Conservation (phyloP, 495 filamentous ascomycete genomes). For the Hypoxylon cercidicola region DNA sequence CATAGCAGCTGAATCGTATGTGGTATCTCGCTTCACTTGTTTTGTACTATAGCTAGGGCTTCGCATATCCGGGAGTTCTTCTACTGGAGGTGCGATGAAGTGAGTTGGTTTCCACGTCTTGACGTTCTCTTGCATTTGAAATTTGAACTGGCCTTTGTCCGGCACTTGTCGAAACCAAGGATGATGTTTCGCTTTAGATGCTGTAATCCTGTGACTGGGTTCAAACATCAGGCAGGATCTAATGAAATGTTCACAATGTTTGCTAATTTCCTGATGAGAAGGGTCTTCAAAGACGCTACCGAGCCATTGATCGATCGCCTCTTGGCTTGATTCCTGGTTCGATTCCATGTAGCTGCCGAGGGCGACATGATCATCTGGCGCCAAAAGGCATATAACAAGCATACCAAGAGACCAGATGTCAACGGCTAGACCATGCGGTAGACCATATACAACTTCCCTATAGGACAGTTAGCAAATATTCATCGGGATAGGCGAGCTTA, state of each 20-base stretch:
- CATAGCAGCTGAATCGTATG: slow-evolving; percentile 54
- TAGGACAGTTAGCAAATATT: slow-evolving; percentile 8
- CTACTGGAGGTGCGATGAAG: slow-evolving; percentile 27
- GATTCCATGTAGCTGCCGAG: slow-evolving; percentile 40
- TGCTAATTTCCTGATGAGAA: slow-evolving; percentile 54
- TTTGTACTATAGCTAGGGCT: neutral
- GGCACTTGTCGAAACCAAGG: slow-evolving; percentile 65
- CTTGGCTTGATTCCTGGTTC: slow-evolving; percentile 16
- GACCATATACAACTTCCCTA: slow-evolving; percentile 40
- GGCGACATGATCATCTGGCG: slow-evolving; percentile 37
- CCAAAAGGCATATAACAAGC: slow-evolving; percentile 24
- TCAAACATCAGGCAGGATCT: slow-evolving; percentile 62
- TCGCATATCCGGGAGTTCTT: slow-evolving; percentile 28
- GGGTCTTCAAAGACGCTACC: slow-evolving; percentile 45
- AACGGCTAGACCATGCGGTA: slow-evolving; percentile 40
- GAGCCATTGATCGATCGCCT: slow-evolving; percentile 34
- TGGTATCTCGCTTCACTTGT: neutral
- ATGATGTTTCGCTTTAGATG: slow-evolving; percentile 65
- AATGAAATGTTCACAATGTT: slow-evolving; percentile 64
- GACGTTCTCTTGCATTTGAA: slow-evolving; percentile 12
- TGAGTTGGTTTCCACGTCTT: slow-evolving; percentile 28
- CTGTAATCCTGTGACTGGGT: slow-evolving; percentile 62
- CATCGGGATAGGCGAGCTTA: too few species aligned
- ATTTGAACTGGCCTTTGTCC: slow-evolving; percentile 12
- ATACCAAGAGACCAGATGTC: slow-evolving; percentile 58